A percentile compares a stretch with the other conserved stretches of the same genome.
These are phyloP conservation scores for Primulina tabacum DNA, from an alignment of 257 asterid species.

Conservation along the genomic window DNA sequence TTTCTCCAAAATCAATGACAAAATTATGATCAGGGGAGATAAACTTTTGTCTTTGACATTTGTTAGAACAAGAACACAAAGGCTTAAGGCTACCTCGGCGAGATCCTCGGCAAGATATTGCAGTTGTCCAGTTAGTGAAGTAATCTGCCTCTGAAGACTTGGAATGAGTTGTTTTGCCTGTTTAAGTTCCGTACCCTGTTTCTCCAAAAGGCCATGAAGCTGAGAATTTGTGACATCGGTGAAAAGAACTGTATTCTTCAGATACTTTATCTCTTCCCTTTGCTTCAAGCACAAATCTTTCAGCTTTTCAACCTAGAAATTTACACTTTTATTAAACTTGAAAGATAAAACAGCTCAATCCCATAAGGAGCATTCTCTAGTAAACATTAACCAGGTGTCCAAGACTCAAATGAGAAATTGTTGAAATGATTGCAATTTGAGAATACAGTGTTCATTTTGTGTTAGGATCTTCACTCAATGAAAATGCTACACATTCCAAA, in stretches of 20 bases:
- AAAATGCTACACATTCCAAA: background rate
- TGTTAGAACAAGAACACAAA: background rate
- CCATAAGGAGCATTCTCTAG: too few species aligned
- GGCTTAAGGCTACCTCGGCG: slow-evolving; percentile 68
- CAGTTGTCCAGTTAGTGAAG: slow-evolving; percentile 85
- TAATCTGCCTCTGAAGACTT: slow-evolving; percentile 80
- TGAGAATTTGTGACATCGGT: slow-evolving; percentile 75
- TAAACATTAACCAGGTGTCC: background rate
- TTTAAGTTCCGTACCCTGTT: slow-evolving; percentile 68
- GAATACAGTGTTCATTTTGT: background rate
- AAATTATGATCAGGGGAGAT: background rate
- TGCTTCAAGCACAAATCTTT: slow-evolving; percentile 94
- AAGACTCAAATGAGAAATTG: too few species aligned
- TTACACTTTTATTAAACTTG: too few species aligned
- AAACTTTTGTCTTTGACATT: background rate
- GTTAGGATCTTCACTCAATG: background rate
- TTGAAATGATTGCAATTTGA: background rate
- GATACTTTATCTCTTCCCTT: slow-evolving; percentile 88
- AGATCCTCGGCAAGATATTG: slow-evolving; percentile 83
- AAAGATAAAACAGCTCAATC: background rate
- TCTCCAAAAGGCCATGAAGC: slow-evolving; percentile 58
- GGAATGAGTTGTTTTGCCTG: slow-evolving; percentile 93
- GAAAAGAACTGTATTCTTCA: slow-evolving; percentile 69
- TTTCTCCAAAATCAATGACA: background rate
- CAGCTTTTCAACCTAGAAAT: slow-evolving; percentile 75